A percentile compares a stretch with the other conserved stretches of the same genome.
Conservation (phyloP, 1,284 basidiomycete genomes). For the Cerrena zonata region DNA sequence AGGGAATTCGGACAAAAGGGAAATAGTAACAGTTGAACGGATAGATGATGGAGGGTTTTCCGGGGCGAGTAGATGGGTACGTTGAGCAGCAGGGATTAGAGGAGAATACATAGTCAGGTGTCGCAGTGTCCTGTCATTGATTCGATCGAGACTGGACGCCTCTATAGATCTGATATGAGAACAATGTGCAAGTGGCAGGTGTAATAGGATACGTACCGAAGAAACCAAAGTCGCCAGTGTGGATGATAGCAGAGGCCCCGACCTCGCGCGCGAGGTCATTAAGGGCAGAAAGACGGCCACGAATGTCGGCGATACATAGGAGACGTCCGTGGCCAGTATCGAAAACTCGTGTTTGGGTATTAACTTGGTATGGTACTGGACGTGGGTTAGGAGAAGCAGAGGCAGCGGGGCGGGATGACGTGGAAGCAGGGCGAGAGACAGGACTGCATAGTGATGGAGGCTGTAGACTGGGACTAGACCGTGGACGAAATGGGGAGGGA, state of each 20-base stretch:
- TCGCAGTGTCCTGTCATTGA: conserved; percentile 90
- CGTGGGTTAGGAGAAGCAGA: conserved; percentile 51
- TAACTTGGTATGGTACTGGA: conserved; percentile 44
- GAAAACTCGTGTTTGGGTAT: conserved; percentile 73
- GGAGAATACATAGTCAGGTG: conserved; percentile 97
- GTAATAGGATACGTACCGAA: conserved; percentile 55
- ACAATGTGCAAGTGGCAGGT: conserved; percentile 9
- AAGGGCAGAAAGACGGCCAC: conserved; percentile 80
- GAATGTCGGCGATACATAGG: conserved; percentile 93
- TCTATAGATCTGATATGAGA: conserved; percentile 49
- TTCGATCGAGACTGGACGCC: conserved; percentile 75
- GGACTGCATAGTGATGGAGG: conserved; percentile 28
- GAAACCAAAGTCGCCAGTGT: conserved; percentile 99
- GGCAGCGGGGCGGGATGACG: conserved; percentile 48
- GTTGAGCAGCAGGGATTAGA: conserved; percentile 80
- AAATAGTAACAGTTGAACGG: conserved; percentile 62
- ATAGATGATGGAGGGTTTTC: conserved; percentile 60
- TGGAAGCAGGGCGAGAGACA: conserved; percentile 52
- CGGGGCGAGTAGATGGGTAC: conserved; percentile 70
- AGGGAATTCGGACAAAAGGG: conserved; percentile 88
- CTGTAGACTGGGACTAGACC: neutral
- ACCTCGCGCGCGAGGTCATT: conserved; percentile 87
- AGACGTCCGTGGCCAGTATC: conserved; percentile 80
- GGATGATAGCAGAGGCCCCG: conserved; percentile 90
- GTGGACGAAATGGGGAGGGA: neutral